Base-by-base conservation (phyloP, 2,329 filamentous ascomycete species). In the Fusarium cicatricum region DNA sequence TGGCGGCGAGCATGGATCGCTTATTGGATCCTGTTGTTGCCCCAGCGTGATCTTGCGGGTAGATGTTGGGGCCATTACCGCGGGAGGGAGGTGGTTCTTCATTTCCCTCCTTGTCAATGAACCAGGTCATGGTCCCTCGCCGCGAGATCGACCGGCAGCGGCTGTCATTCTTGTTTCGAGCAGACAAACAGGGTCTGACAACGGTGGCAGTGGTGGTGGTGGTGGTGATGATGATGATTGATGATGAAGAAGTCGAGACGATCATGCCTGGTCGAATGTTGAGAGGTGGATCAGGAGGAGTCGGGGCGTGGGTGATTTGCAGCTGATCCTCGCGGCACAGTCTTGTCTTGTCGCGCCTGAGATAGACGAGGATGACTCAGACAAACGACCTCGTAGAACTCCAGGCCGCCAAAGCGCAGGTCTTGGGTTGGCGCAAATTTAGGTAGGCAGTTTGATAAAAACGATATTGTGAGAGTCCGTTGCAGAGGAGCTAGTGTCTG, bases 291-390 rank as follows among this genome's bases (percentile, higher is more conserved):
- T 47, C 38, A n/a, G 15, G 19, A 41, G 34, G 40, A 36, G 28
- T 47, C 46, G 56, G 12, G 45, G 38, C 21, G 48, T 48, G 55
- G 45, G 58, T 61, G 60, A 58, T 65, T 55, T 55, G 59, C 61
- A 55, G 54, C 48, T 44, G 60, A 52, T 56, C 58, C 50, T 64
- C 55, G 59, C 40, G 59, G 55, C 55, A 64, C 57, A 52, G 57
- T 46, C 23, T 57, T 16, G 16, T 43, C 32, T 53, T 65, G 34
- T 60, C 59, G 62, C 56, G 55, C 51, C 43, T 58, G 52, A 55
- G 65, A 67, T 62, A 64, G 52, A 65, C 59, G 59, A 65, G 54
- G 55, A 56, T 61, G 55, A 62, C 60, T 64, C 54, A 64, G 61
- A 67, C 47, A 50, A 52, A 48, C 46, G 31, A 49, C 59, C 42